These are phyloP conservation scores for Zygosaccharomyces bisporus DNA, from an alignment of 805 yeast genomes.

Conservation along the genomic window DNA sequence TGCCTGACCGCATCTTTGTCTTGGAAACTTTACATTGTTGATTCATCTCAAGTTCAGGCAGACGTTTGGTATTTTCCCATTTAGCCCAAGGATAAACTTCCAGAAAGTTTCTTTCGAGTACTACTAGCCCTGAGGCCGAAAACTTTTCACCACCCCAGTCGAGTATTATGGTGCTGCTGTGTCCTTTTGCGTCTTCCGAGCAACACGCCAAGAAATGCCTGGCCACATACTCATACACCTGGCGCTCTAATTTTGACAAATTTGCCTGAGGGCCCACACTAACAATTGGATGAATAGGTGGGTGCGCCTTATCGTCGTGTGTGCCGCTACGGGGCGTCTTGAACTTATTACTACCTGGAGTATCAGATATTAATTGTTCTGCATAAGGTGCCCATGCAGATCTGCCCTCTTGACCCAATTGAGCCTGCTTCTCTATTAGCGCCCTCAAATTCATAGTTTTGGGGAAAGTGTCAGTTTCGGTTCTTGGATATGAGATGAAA, in stretches of 20 bases:
- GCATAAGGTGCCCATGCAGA: constrained; percentile 94
- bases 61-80: constrained; percentile 64
- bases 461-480: constrained; percentile 91
- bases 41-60: constrained; percentile 61
- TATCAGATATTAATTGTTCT: constrained; percentile 35
- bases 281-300: constrained; percentile 87
- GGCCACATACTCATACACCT: constrained; percentile 81
- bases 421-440: constrained; percentile 57
- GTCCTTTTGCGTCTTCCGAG: constrained; percentile 85
- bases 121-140: constrained; percentile 67
- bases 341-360: constrained; percentile 42
- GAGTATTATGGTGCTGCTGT: constrained; percentile 54
- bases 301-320: constrained; percentile 94
- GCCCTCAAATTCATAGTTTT: constrained; percentile 62
- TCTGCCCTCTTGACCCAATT: constrained; percentile 24
- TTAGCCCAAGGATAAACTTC: constrained; percentile 74
- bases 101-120: constrained; percentile 68
- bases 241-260: constrained; percentile 43
- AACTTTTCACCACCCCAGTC: constrained; percentile 80
- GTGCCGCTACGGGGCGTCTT: constrained; percentile 73
- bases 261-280: constrained; percentile 31
- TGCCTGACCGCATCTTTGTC: constrained; percentile 65
- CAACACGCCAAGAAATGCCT: constrained; percentile 89
- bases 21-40: constrained; percentile 54
- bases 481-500: constrained; percentile 90